Evolutionary conservation across 208 protist species (phyloP).

Genomic region (Vickermania ingenoplastis): DNA sequence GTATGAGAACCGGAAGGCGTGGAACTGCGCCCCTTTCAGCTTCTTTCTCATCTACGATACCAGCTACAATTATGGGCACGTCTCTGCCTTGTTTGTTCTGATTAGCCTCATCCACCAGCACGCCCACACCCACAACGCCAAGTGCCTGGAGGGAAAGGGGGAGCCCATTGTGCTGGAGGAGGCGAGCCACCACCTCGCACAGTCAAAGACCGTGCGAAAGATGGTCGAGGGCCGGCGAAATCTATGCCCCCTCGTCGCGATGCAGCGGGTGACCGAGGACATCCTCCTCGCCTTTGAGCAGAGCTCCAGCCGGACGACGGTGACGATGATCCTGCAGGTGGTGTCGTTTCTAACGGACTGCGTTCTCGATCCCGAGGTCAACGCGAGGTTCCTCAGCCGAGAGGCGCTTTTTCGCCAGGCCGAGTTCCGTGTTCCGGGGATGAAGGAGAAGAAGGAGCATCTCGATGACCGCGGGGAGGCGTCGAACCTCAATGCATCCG

Average conservation of each 20-base stretch:
- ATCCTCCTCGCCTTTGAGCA: slow-evolving; percentile 75
- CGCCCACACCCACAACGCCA: slow-evolving; percentile 35
- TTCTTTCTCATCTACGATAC: slow-evolving; percentile 79
- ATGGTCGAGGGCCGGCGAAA: slow-evolving; percentile 14
- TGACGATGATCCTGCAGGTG: slow-evolving; percentile 58
- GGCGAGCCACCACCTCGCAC: slow-evolving; percentile 11
- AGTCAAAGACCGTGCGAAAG: slow-evolving; percentile 5
- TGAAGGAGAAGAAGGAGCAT: slow-evolving; percentile 13
- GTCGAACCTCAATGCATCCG: not conserved
- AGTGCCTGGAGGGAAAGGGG: slow-evolving; percentile 27
- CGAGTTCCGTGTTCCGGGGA: slow-evolving; percentile 23
- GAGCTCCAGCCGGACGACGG: slow-evolving; percentile 38
- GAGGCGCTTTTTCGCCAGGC: slow-evolving; percentile 52
- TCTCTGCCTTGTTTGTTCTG: slow-evolving; percentile 63
- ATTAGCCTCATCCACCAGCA: slow-evolving; percentile 39
- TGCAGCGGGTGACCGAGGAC: slow-evolving; percentile 69
- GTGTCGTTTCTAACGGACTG: slow-evolving; percentile 61
- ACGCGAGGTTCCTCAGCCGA: slow-evolving; percentile 52
- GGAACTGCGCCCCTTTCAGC: slow-evolving; percentile 53
- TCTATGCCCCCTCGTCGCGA: slow-evolving; percentile 54
- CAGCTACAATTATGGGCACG: slow-evolving; percentile 77
- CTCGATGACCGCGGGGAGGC: slow-evolving; percentile 4
- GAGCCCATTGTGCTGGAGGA: slow-evolving; percentile 16
- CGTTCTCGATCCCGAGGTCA: slow-evolving; percentile 59
- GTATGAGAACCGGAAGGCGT: slow-evolving; percentile 66